A percentile compares a stretch with the other conserved stretches of the same genome.
Evolutionary conservation across 2,329 filamentous ascomycete genomes (phyloP).

Genomic region (Penicillium brevicompactum): DNA sequence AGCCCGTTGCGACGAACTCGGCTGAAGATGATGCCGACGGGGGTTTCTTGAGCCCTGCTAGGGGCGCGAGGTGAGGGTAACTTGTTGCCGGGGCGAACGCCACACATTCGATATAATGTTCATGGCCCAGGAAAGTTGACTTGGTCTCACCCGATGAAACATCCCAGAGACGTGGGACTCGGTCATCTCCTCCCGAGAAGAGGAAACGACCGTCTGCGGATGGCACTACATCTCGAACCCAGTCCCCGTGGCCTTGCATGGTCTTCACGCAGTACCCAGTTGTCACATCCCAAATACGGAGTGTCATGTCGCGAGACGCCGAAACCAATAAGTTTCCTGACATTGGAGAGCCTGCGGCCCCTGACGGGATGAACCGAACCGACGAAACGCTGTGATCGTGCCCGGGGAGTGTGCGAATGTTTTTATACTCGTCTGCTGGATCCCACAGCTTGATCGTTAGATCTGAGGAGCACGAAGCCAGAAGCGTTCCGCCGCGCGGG

Average conservation of each 20-base stretch:
- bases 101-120: slow-evolving; percentile 84
- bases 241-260: slow-evolving; percentile 80
- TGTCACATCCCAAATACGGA: slow-evolving; percentile 89
- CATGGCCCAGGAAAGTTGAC: slow-evolving; percentile 79
- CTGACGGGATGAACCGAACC: slow-evolving; percentile 83
- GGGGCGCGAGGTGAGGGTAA: slow-evolving; percentile 73
- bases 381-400: slow-evolving; percentile 92
- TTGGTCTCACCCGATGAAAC: slow-evolving; percentile 74
- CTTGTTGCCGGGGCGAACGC: slow-evolving; percentile 78
- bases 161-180: slow-evolving; percentile 83
- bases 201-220: slow-evolving; percentile 82
- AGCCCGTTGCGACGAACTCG: slow-evolving; percentile 88
- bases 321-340: slow-evolving; percentile 84
- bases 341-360: slow-evolving; percentile 74
- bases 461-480: slow-evolving; percentile 84
- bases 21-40: slow-evolving; percentile 73
- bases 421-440: slow-evolving; percentile 89
- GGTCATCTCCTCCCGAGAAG: slow-evolving; percentile 79
- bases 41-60: slow-evolving; percentile 82
- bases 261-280: slow-evolving; percentile 92
- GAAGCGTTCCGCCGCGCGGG: slow-evolving; percentile 73
- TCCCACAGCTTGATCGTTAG: slow-evolving; percentile 96
- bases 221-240: slow-evolving; percentile 86
- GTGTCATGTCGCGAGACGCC: slow-evolving; percentile 79
- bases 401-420: slow-evolving; percentile 85